A percentile compares a stretch with the other conserved stretches of the same genome.
Evolutionary conservation across 768 basidiomycete genomes (phyloP).

Genomic region (Panus rudis): DNA sequence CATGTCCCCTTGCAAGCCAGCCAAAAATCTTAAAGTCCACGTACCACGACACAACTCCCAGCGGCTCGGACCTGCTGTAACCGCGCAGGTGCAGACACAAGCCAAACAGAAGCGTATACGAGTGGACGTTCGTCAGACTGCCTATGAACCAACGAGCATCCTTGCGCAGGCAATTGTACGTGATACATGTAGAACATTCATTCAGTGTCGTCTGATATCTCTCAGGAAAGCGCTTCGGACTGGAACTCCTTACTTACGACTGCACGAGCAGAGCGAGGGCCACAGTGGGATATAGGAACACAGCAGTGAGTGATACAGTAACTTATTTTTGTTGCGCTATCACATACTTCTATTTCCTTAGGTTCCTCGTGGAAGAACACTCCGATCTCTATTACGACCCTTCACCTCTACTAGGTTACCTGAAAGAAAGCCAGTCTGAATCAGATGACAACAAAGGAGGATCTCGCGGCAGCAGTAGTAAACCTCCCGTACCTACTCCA

Average conservation of each 20-base stretch:
- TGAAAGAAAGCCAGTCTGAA: constrained; percentile 18
- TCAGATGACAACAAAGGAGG: constrained; percentile 9
- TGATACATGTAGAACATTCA: constrained; percentile 10
- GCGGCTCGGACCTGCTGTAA: constrained; percentile 57
- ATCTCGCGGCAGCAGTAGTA: constrained; percentile 11
- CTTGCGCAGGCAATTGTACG: constrained; percentile 63
- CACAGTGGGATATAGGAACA: constrained; percentile 84
- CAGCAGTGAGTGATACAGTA: constrained; percentile 54
- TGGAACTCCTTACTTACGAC: constrained; percentile 80
- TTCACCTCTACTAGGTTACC: constrained; percentile 37
- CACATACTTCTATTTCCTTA: constrained; percentile 20
- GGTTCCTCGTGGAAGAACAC: constrained; percentile 69
- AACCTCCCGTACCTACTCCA: constrained; percentile 11
- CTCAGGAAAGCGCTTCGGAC: constrained; percentile 72
- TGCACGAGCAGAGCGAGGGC: constrained; percentile 75
- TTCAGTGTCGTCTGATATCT: not conserved
- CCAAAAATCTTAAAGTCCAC: constrained; percentile 49
- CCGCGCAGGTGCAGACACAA: constrained; percentile 47
- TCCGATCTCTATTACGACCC: constrained; percentile 74
- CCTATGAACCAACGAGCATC: constrained; percentile 39
- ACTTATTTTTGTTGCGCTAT: not conserved
- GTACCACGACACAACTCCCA: constrained; percentile 76
- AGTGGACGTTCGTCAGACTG: constrained; percentile 59
- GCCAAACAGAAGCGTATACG: constrained; percentile 42
- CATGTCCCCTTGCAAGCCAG: constrained; percentile 55